Evolutionary conservation across 441 rosid genomes (phyloP).

Genomic region (Adansonia gregorii): DNA sequence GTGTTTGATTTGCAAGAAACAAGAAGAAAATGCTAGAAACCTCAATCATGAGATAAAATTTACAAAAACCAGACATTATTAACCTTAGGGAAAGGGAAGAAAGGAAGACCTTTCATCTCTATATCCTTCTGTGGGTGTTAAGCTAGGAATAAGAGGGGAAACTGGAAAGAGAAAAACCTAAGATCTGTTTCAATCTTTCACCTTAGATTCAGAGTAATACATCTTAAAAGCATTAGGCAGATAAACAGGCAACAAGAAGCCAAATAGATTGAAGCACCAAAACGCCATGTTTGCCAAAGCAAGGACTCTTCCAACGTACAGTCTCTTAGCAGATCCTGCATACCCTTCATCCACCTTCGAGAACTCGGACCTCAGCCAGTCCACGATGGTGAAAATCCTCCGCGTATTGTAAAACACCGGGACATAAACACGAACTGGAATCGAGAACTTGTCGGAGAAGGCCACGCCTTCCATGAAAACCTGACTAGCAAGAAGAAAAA

Average conservation of each 20-base stretch:
- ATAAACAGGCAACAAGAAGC: constrained; percentile 82
- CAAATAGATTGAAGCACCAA: constrained; percentile 86
- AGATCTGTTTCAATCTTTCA: constrained; percentile 31
- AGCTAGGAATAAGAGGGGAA: neutral
- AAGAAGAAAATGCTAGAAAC: neutral
- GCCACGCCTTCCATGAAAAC: constrained; percentile 87
- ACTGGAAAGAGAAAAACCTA: neutral
- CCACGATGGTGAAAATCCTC: constrained; percentile 62
- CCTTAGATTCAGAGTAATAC: constrained; percentile 53
- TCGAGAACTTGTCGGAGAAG: constrained; percentile 53
- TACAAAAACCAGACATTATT: neutral
- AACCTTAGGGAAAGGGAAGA: neutral
- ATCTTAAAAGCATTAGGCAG: constrained; percentile 72
- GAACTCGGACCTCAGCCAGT: constrained; percentile 66
- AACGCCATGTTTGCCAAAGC: constrained; percentile 72
- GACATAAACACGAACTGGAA: constrained; percentile 67
- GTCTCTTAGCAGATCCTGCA: constrained; percentile 47
- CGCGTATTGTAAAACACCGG: constrained; percentile 76
- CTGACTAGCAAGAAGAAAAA: constrained; percentile 73
- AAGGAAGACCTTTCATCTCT: neutral
- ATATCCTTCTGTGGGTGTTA: neutral
- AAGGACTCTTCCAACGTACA: constrained; percentile 59
- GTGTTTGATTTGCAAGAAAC: too few species aligned
- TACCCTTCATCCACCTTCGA: constrained; percentile 31
- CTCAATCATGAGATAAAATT: neutral